Conservation (phyloP, 225 moss, liverwort and hornwort species). For the Bryoerythrophyllum caledonicum region DNA sequence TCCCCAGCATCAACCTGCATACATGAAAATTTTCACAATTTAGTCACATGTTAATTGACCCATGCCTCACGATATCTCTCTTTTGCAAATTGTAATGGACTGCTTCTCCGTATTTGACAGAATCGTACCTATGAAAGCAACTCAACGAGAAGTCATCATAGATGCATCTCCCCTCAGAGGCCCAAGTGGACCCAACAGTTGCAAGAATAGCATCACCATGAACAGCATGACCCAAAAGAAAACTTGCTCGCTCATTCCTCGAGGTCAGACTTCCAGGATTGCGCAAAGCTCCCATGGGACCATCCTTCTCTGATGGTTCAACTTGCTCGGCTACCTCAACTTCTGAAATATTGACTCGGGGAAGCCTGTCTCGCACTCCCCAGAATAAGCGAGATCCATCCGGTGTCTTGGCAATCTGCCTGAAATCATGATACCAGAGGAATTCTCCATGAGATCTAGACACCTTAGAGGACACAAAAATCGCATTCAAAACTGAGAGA, state of each 20-base stretch:
- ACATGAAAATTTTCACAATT: conserved; percentile 3
- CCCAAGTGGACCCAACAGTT: conserved; percentile 85
- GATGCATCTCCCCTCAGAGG: conserved; percentile 59
- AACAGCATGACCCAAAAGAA: conserved; percentile 78
- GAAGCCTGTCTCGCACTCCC: conserved; percentile 54
- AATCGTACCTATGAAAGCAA: conserved; percentile 67
- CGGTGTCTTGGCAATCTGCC: conserved; percentile 77
- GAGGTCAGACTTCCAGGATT: conserved; percentile 36
- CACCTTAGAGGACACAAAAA: neutral
- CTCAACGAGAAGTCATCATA: conserved; percentile 59
- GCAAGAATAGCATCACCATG: conserved; percentile 88
- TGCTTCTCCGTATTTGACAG: neutral
- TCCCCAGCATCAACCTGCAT: conserved; percentile 76
- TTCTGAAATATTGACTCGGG: conserved; percentile 40
- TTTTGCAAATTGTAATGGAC: conserved; percentile 2
- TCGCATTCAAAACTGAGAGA: neutral
- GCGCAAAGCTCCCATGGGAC: conserved; percentile 49
- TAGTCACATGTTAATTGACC: conserved; percentile 5
- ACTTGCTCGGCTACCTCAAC: conserved; percentile 46
- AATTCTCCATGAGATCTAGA: neutral
- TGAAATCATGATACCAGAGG: conserved; percentile 35
- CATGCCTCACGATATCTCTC: conserved; percentile 1
- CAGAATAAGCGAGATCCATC: conserved; percentile 81
- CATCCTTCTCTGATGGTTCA: conserved; percentile 39
- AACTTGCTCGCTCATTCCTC: conserved; percentile 83